A percentile compares a stretch with the other conserved stretches of the same genome.
Conservation (phyloP, 2,329 filamentous ascomycete species). For the Exophiala sp. region DNA sequence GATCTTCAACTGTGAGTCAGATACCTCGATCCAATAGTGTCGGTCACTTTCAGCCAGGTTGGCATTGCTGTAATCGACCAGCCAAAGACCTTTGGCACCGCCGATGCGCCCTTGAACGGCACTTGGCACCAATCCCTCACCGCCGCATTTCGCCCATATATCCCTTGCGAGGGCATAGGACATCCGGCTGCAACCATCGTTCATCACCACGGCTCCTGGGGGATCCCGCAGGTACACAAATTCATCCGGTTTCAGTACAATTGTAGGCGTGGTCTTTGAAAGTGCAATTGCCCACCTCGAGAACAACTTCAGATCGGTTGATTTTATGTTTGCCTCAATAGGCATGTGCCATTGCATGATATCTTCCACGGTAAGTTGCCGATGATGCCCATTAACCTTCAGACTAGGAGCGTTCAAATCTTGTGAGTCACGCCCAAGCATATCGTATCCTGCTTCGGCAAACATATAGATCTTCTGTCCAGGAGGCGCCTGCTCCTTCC, state of each 20-base stretch:
- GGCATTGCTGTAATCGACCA: constrained; percentile 39
- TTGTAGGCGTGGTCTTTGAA: constrained; percentile 41
- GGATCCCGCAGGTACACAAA: constrained; percentile 35
- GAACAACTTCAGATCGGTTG: constrained; percentile 43
- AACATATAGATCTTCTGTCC: constrained; percentile 38
- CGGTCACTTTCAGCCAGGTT: constrained; percentile 30
- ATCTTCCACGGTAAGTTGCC: constrained; percentile 34
- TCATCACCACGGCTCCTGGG: constrained; percentile 36
- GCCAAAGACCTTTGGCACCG: constrained; percentile 59
- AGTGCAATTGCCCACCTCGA: constrained; percentile 40
- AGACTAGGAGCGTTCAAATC: neutral
- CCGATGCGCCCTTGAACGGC: constrained; percentile 54
- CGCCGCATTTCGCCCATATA: constrained; percentile 42
- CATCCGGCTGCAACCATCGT: constrained; percentile 51
- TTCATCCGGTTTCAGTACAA: constrained; percentile 35
- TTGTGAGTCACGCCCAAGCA: neutral
- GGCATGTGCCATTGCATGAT: constrained; percentile 46
- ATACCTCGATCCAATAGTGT: constrained; percentile 51
- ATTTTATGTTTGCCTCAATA: constrained; percentile 32
- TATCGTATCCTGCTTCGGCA: constrained; percentile 40
- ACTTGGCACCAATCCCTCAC: constrained; percentile 40
- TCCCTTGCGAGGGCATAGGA: constrained; percentile 46
- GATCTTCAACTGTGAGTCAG: constrained; percentile 54
- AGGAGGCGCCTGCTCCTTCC: constrained; percentile 21
- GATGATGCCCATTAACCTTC: constrained; percentile 10